Evolutionary conservation across 1,284 basidiomycete species (phyloP), one percentile per base, ranked within the genome.

Genomic region (Ceratobasidium sp.): DNA sequence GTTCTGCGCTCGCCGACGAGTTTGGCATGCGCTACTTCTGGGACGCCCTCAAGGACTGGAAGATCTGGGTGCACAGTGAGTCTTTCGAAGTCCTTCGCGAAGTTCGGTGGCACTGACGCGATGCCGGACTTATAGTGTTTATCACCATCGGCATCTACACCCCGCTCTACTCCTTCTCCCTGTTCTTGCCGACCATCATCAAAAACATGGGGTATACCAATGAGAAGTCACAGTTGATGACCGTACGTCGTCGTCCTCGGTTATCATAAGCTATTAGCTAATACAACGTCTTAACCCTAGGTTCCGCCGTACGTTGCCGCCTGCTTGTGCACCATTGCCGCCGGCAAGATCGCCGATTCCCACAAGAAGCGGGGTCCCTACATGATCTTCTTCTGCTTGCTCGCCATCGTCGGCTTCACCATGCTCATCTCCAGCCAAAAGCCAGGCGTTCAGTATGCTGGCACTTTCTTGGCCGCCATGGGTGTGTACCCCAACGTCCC

Each of bases 131-230:
- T 16, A 34, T 45, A 84, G 84, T 84, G 82, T 81, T 80, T 2
- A 85, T 86, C 39, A 83, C 84, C 73, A 83, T 84, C 81, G 84
- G 83, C 78, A 78, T 79, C 67, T 79, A 78, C 74, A 78, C 78
- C 2, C 86, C 87, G 0, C 78, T 88, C 36, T 88, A 83, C 69
- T 84, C 86, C 0, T 88, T 88, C 76, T 83, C 83, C 1, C 78
- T 88, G 0, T 88, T 88, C 77, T 83, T 85, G 0, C 87, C 87
- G 1, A 85, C 83, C 3, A 86, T 86, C 70, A 84, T 86, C 70
- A 83, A 81, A 65, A 78, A 85, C 78, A 82, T 76, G 53, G 76
- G 76, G 28, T 76, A 82, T 77, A 79, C 81, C 74, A 76, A 79
- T 72, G 78, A 80, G 76, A 81, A 80, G 75, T 78, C 77, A 75